Percentiles rank a stretch among this genome's conserved stretches.
These are phyloP conservation scores for Rutstroemia sp. DNA, from an alignment of 2,329 filamentous ascomycete species.

Conservation along the genomic window DNA sequence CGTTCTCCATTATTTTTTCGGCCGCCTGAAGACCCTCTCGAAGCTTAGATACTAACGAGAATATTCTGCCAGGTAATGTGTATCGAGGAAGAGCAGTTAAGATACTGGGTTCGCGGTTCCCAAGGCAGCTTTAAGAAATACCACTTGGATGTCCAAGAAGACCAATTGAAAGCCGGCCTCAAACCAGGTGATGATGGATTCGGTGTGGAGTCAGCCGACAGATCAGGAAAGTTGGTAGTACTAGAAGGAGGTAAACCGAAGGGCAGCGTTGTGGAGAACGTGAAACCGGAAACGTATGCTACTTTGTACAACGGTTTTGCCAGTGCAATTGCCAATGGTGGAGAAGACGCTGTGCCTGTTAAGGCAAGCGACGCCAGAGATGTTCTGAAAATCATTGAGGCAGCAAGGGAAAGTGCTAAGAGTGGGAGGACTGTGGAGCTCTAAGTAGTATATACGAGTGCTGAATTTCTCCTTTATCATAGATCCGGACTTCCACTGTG, in stretches of 20 bases:
- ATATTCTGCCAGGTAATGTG: constrained; percentile 44
- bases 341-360: constrained; percentile 45
- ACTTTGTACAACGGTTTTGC: constrained; percentile 55
- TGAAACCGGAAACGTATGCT: constrained; percentile 59
- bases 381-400: constrained; percentile 49
- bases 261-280: constrained; percentile 44
- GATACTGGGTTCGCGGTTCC: constrained; percentile 71
- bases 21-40: background rate
- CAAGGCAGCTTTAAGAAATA: constrained; percentile 70
- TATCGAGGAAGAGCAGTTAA: constrained; percentile 59
- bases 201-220: constrained; percentile 52
- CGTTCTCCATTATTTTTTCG: background rate
- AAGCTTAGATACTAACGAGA: background rate
- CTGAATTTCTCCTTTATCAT: no score
- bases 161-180: constrained; percentile 59
- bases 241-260: constrained; percentile 41
- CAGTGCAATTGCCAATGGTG: constrained; percentile 38
- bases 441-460: no score
- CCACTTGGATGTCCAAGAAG: constrained; percentile 67
- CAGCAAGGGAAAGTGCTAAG: constrained; percentile 45
- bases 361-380: constrained; percentile 44
- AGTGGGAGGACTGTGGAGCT: constrained; percentile 32
- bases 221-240: constrained; percentile 52
- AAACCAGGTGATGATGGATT: constrained; percentile 55
- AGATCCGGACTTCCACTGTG: no score